Base-by-base conservation (phyloP, 23 red algal species). In the Rhodosorus marinus region DNA sequence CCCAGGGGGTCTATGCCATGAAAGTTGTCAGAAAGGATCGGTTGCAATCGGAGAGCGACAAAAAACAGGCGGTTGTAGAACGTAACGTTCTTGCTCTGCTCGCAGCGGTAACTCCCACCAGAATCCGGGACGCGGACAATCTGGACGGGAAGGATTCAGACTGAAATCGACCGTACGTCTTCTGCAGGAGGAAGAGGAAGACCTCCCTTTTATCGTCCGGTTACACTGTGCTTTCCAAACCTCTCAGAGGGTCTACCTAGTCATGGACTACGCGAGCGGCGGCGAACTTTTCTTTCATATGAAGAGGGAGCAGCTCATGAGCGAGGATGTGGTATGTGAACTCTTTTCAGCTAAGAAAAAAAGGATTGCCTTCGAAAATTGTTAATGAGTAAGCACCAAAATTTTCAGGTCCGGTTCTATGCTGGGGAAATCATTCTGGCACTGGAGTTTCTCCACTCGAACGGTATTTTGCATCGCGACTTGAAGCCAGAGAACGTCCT, bases 401-500 rank as follows among this genome's bases (percentile, higher is more conserved):
- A n/a, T n/a, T n/a, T n/a, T n/a, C 52, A 54, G 23, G 90, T 67
- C 19, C 60, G 79, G 31, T 86, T 98, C 21, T 98, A 98, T 55
- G 79, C 79, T 3, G 90, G 79, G 24, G 78, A 98, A 64, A 63
- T 98, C 31, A 26, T 84, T 26, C 48, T 98, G 26, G 90, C 90
- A 4, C 33, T 98, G 15, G 77, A 98, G 51, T 57, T 65, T 14
- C 67, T 98, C 58, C 90, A 98, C 29, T 73, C 74, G 9, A 63
- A 68, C 55, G 49, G 67, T 43, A 67, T 98, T 41, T 50, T 98
- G n/a, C 81, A 98, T 34, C 67, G 90, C 11, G 90, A 98, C 64
- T 59, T 98, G 15, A 98, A 98, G 59, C 90, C 90, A 32, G 80
- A 85, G 46, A 98, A 98, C 49, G 75, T 98, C 7, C 69, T 98